A percentile compares a stretch with the other conserved stretches of the same genome.
These are phyloP conservation scores for Puccinia triticina DNA, from an alignment of 1,284 basidiomycete genomes.

Conservation along the genomic window DNA sequence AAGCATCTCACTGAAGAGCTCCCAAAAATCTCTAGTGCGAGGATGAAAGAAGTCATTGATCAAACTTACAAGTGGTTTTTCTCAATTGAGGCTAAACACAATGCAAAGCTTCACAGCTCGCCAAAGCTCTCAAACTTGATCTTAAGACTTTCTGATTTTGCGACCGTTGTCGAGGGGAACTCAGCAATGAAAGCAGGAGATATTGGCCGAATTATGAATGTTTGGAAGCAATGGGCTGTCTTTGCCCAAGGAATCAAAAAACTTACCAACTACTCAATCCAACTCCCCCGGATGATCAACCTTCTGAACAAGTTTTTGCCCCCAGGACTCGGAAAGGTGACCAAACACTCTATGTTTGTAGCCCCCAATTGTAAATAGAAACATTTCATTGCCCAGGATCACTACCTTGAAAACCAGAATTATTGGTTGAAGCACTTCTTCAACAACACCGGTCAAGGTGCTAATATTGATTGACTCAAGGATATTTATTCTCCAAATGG, in stretches of 20 bases:
- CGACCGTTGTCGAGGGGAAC: not conserved
- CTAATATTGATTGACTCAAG: conserved; percentile 5
- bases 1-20: not conserved
- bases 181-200: conserved; percentile 25
- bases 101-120: not conserved
- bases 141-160: not conserved
- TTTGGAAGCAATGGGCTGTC: conserved; percentile 19
- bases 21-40: not conserved
- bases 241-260: conserved; percentile 8
- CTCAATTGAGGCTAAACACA: not conserved
- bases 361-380: not conserved
- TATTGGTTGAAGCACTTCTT: conserved; percentile 38
- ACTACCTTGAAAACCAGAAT: conserved; percentile 13
- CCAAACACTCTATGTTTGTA: not conserved
- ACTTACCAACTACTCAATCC: not conserved
- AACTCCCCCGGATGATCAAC: not conserved
- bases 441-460: conserved; percentile 18
- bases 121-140: not conserved
- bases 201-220: not conserved
- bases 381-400: conserved; percentile 13
- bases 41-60: too few relatives aligned
- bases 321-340: not conserved
- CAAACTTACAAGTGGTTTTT: not conserved
- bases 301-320: not conserved
- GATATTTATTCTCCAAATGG: conserved; percentile 12